Base-by-base conservation (phyloP, 129 eudicot species). In the Sambucus nigra region DNA sequence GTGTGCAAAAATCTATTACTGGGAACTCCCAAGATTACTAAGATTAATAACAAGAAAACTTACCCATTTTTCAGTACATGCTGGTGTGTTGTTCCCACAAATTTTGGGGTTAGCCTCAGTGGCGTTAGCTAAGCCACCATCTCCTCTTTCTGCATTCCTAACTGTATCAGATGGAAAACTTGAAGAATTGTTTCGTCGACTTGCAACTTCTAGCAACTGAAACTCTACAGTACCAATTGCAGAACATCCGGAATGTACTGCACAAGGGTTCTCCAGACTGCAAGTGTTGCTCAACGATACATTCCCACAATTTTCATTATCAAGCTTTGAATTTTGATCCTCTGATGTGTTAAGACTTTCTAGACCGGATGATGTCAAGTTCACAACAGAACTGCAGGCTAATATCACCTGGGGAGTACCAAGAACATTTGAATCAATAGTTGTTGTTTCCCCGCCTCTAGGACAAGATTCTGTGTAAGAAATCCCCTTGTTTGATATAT, bases 11-110 rank as follows among this genome's bases (percentile, higher is more conserved):
- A 42, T 18, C 48, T 18, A 47, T 14, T 42, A 13, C n/a, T 42
- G n/a, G n/a, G 20, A 6, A 15, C 21, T 2, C 5, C 40, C 8
- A 24, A 41, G 24, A 42, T 42, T 23, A 47, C 18, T 1, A 57
- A 35, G 23, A 38, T 15, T 9, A 3, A n/a, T 22, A 1, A 16
- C 5, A 38, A 38, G 24, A 38, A 51, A 20, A 51, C 35, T 18
- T 71, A 71, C 74, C 77, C n/a, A 20, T 11, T 35, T 25, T 56
- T 66, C 63, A 51, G 18, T 42, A 17, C 49, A n/a, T 40, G 71
- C 42, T 28, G 11, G 11, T 19, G 22, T 27, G 19, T 50, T 17
- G 53, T 51, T 53, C 21, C 49, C 66, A 55, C 25, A 57, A 15
- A 53, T 59, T 39, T 48, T 64, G 40, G 45, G 67, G 54, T 54